Percentiles rank a stretch among this genome's conserved stretches.
phyloP scores from a whole-genome alignment of 345 rosid genomes.

The Boechera retrofracta region DNA sequence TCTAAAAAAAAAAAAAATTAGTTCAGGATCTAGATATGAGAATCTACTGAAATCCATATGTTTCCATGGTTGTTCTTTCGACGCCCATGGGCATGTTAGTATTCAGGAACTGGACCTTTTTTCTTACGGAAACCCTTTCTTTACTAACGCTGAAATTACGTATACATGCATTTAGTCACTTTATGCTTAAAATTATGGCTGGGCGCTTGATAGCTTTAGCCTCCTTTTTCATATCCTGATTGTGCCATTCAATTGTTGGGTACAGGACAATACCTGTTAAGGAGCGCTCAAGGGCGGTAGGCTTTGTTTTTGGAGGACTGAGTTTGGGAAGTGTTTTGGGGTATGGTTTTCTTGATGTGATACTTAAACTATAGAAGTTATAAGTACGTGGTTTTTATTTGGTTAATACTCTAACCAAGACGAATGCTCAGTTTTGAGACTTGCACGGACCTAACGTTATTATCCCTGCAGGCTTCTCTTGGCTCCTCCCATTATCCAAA shows the following conservation, averaged over 20 bases:
- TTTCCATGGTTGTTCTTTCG: conserved; percentile 14
- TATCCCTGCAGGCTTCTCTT: conserved; percentile 81
- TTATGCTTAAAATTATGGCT: conserved; percentile 13
- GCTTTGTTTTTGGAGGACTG: conserved; percentile 90
- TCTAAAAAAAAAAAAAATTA: neutral
- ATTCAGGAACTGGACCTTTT: neutral
- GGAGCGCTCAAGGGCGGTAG: conserved; percentile 93
- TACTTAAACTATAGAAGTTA: conserved; percentile 7
- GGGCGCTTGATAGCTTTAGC: neutral
- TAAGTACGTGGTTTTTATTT: neutral
- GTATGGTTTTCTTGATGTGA: conserved; percentile 53
- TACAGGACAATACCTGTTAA: conserved; percentile 85
- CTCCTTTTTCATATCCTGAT: conserved; percentile 29
- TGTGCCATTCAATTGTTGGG: conserved; percentile 25
- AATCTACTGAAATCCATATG: conserved; percentile 15
- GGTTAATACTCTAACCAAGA: neutral
- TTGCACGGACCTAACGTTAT: conserved; percentile 33
- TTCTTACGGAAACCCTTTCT: neutral
- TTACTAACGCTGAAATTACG: neutral
- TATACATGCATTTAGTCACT: neutral
- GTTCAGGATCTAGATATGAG: conserved; percentile 5
- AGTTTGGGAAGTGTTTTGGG: conserved; percentile 92
- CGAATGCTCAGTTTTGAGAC: conserved; percentile 13
- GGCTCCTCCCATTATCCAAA: conserved; percentile 90
- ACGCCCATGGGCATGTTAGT: conserved; percentile 13